Conservation (phyloP, 768 basidiomycete genomes). For the Pulveroboletus sp. region DNA sequence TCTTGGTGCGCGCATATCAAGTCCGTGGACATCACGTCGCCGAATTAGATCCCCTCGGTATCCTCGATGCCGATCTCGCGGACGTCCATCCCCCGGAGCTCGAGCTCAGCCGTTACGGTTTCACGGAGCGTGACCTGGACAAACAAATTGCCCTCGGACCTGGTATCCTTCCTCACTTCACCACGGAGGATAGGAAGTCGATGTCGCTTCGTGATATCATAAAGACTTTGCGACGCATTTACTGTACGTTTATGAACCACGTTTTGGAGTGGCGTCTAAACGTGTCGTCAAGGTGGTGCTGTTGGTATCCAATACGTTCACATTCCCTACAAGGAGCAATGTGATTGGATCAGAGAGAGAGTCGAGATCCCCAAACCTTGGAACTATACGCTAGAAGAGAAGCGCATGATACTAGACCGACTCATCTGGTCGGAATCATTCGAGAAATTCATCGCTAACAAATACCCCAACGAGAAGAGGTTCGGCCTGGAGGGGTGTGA, state of each 20-base stretch:
- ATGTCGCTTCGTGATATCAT: constrained; percentile 93
- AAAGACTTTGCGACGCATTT: constrained; percentile 83
- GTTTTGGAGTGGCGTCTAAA: background rate
- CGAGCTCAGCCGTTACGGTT: constrained; percentile 91
- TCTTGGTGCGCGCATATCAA: constrained; percentile 97
- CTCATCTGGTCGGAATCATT: constrained; percentile 99
- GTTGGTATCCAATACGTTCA: constrained; percentile 91
- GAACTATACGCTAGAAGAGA: constrained; percentile 98
- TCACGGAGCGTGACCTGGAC: constrained; percentile 89
- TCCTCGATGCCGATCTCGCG: constrained; percentile 84
- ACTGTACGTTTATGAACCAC: constrained; percentile 58
- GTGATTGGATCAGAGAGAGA: constrained; percentile 98
- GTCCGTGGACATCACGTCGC: constrained; percentile 97
- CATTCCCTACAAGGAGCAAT: constrained; percentile 97
- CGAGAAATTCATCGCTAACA: constrained; percentile 97
- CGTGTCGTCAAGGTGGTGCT: constrained; percentile 58
- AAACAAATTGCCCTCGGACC: constrained; percentile 94
- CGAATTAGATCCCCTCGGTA: constrained; percentile 92
- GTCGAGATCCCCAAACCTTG: constrained; percentile 94
- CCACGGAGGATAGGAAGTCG: constrained; percentile 75
- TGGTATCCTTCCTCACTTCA: constrained; percentile 94
- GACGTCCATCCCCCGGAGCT: constrained; percentile 81
- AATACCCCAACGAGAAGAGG: constrained; percentile 99
- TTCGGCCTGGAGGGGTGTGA: constrained; percentile 99
- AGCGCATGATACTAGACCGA: constrained; percentile 97